Evolutionary conservation across 1,284 basidiomycete genomes (phyloP), one percentile per base, ranked within the genome.

Genomic region (Lentinus polychrous): DNA sequence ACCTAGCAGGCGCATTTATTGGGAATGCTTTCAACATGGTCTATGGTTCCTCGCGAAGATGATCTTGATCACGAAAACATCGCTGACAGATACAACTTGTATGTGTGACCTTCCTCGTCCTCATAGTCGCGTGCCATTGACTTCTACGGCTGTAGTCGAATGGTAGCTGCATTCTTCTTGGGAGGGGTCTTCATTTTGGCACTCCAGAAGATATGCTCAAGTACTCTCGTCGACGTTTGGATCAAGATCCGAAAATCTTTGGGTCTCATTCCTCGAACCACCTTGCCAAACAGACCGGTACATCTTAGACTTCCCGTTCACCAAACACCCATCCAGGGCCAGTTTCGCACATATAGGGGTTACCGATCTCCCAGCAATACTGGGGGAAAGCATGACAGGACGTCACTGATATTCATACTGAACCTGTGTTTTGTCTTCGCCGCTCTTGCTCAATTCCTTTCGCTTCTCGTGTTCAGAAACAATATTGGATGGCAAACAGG

Each of bases 151-250:
- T 27, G n/a, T 41, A 78, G 76, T 57, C 71, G 39, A 6, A 12
- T 40, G 20, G 66, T 42, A 63, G 70, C 35, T 27, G 60, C 69
- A 6, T 79, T 79, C 58, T 73, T 75, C 46, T 64, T 77, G 14
- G 77, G 76, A 42, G 72, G 71, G 61, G 72, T 74, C 3, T 76
- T 77, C 55, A 63, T 75, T 42, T 64, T 65, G 53, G 70, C 74
- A 50, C 43, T 75, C 8, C 63, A 66, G 15, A 65, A 67, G 54
- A 55, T 72, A 31, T 52, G 55, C 43, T 66, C 65, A 0, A 55
- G 58, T 12, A 58, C 64, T 27, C 27, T 27, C 27, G 27, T 14
- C 35, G 35, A 15, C 35, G 14, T 4, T 12, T 37, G 35, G 35
- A 37, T 7, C 35, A 37, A 15, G 27, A 4, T 27, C 10, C 27